Evolutionary conservation across 352 stramenopile species (phyloP).

Genomic region (Plasmopara muralis): DNA sequence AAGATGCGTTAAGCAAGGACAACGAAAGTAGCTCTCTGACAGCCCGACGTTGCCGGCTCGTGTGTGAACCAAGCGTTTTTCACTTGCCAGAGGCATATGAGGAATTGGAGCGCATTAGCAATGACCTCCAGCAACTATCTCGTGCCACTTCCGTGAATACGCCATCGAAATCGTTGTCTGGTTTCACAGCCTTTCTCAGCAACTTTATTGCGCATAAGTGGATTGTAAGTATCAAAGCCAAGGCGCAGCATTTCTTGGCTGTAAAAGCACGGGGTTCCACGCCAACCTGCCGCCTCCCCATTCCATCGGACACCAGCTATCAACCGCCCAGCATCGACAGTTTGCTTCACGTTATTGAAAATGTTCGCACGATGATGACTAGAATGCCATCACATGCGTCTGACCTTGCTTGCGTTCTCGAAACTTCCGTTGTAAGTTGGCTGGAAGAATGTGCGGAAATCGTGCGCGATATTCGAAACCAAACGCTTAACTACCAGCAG

Average conservation of each 20-base stretch:
- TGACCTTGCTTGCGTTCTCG: slow-evolving; percentile 56
- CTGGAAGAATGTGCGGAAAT: slow-evolving; percentile 65
- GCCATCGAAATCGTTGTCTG: slow-evolving; percentile 16
- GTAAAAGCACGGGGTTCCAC: slow-evolving; percentile 46
- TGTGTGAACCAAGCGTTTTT: slow-evolving; percentile 72
- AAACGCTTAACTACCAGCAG: slow-evolving; percentile 62
- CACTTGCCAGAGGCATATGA: slow-evolving; percentile 69
- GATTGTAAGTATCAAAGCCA: slow-evolving; percentile 67
- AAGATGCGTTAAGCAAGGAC: slow-evolving; percentile 24
- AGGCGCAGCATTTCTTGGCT: slow-evolving; percentile 58
- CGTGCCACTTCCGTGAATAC: slow-evolving; percentile 13
- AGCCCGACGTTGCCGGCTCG: slow-evolving; percentile 16
- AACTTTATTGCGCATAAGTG: slow-evolving; percentile 66
- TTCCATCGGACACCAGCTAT: slow-evolving; percentile 69
- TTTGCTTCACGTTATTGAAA: slow-evolving; percentile 60
- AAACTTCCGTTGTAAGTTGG: slow-evolving; percentile 60
- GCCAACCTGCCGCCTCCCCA: slow-evolving; percentile 38
- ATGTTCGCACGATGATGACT: slow-evolving; percentile 62
- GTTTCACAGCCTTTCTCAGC: slow-evolving; percentile 50
- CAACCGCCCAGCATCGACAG: slow-evolving; percentile 71
- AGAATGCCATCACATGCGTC: slow-evolving; percentile 57
- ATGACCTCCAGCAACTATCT: slow-evolving; percentile 52
- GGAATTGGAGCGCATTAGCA: slow-evolving; percentile 54
- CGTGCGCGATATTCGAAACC: slow-evolving; percentile 70
- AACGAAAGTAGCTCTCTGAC: slow-evolving; percentile 20